Percentiles rank a stretch among this genome's conserved stretches.
These are phyloP conservation scores for Beta lomatogona DNA, from an alignment of 179 eudicot species.

Conservation along the genomic window DNA sequence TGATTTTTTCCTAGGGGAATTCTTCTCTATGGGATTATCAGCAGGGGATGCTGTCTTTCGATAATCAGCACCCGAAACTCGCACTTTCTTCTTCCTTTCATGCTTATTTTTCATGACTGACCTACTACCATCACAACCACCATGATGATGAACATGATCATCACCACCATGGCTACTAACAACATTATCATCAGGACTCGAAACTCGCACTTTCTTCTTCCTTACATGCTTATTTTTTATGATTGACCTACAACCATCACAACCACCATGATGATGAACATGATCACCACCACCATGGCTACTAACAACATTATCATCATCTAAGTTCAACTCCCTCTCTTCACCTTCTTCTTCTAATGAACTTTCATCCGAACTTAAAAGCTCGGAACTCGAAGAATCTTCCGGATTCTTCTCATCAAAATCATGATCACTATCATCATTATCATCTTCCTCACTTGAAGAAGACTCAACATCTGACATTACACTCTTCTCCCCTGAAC, in stretches of 20 bases:
- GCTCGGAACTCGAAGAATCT: background rate
- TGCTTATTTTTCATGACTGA: background rate
- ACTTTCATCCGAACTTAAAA: background rate
- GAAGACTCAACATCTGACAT: conserved; percentile 9
- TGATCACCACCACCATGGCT: too few species aligned
- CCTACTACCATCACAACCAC: background rate
- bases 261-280: too few species aligned
- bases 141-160: background rate
- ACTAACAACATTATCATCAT: too few species aligned
- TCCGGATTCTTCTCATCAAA: conserved; percentile 11
- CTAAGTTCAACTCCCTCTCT: background rate
- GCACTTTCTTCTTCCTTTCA: background rate
- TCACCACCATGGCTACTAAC: too few species aligned
- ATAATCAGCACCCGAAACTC: background rate
- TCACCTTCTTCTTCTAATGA: background rate
- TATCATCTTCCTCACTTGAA: conserved; percentile 23
- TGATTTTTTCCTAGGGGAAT: too few species aligned
- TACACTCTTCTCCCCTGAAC: background rate
- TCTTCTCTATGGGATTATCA: too few species aligned
- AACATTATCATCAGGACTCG: background rate
- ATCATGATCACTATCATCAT: conserved; percentile 9
- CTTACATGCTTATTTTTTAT: background rate
- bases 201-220: conserved; percentile 1
- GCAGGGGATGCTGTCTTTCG: background rate
- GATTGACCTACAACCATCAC: background rate